phyloP scores from a whole-genome alignment of 2,329 filamentous ascomycete species.

The Colletotrichum acutatum region DNA sequence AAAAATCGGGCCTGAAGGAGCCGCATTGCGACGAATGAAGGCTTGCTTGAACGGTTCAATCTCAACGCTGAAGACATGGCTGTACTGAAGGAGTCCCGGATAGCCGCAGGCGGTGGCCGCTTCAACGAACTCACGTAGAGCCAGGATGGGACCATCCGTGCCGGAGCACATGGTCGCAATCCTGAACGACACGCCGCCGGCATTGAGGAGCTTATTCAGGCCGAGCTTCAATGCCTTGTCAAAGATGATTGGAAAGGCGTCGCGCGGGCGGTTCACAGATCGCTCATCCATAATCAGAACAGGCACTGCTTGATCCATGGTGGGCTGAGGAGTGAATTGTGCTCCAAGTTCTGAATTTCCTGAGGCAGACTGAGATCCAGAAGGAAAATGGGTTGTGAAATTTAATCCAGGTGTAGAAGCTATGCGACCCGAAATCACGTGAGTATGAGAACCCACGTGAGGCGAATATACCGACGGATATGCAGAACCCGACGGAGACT shows the following conservation, averaged over 20 bases:
- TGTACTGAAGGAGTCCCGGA: slow-evolving; percentile 52
- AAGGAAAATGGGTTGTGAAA: not conserved
- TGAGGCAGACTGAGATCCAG: not conserved
- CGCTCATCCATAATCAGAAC: slow-evolving; percentile 10
- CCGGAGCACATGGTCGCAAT: slow-evolving; percentile 83
- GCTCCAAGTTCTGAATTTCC: not conserved
- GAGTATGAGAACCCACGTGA: too few relatives aligned
- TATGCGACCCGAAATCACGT: too few relatives aligned
- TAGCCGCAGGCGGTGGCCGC: slow-evolving; percentile 47
- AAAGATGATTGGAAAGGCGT: slow-evolving; percentile 27
- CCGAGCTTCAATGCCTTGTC: slow-evolving; percentile 27
- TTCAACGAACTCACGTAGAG: slow-evolving; percentile 66
- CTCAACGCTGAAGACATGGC: slow-evolving; percentile 72
- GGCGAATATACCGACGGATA: too few relatives aligned
- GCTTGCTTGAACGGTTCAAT: slow-evolving; percentile 73
- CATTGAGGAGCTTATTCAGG: slow-evolving; percentile 40
- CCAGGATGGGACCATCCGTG: slow-evolving; percentile 79
- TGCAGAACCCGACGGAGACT: too few relatives aligned
- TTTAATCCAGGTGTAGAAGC: too few relatives aligned
- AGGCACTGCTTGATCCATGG: not conserved
- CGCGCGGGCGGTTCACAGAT: slow-evolving; percentile 18
- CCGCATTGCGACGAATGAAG: slow-evolving; percentile 71
- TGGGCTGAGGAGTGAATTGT: not conserved
- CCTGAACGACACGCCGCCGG: slow-evolving; percentile 44
- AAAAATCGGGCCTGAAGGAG: slow-evolving; percentile 60